These are phyloP conservation scores for Tylopilus sp. DNA, from an alignment of 768 basidiomycete species.

Conservation along the genomic window DNA sequence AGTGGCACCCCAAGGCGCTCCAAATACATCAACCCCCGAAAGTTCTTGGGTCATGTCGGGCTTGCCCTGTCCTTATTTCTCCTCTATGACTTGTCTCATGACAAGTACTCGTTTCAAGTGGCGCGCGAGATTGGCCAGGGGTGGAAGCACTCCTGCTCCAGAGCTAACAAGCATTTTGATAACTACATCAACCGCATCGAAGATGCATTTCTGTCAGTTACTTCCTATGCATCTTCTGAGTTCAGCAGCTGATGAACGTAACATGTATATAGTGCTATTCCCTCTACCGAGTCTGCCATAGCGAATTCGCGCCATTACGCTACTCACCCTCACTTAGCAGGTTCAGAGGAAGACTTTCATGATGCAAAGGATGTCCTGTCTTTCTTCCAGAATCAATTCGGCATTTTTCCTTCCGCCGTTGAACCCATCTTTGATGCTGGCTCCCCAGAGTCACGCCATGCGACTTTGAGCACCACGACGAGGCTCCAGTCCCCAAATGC, in stretches of 20 bases:
- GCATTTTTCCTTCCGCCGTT: constrained; percentile 38
- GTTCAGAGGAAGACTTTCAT: constrained; percentile 54
- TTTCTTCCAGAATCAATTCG: constrained; percentile 65
- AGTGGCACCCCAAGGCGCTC: too few relatives aligned
- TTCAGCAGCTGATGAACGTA: not conserved
- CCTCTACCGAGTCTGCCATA: constrained; percentile 54
- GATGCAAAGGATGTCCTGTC: constrained; percentile 66
- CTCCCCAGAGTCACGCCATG: constrained; percentile 57
- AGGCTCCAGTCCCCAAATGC: constrained; percentile 51
- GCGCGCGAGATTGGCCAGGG: not conserved
- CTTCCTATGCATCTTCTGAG: constrained; percentile 22
- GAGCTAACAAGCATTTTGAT: constrained; percentile 5
- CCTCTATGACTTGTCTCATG: constrained; percentile 5
- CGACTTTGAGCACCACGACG: constrained; percentile 55
- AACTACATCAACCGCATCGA: constrained; percentile 24
- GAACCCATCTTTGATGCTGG: constrained; percentile 71
- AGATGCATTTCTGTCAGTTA: constrained; percentile 19
- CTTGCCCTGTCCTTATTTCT: constrained; percentile 6
- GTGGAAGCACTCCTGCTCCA: constrained; percentile 3
- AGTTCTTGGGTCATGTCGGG: constrained; percentile 3
- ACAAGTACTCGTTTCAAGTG: not conserved
- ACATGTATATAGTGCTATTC: constrained; percentile 48
- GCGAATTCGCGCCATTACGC: constrained; percentile 56
- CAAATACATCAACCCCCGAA: not conserved
- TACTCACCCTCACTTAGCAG: constrained; percentile 70